These are phyloP conservation scores for Exophiala xenobiotica DNA, from an alignment of 2,329 filamentous ascomycete genomes.

Conservation along the genomic window DNA sequence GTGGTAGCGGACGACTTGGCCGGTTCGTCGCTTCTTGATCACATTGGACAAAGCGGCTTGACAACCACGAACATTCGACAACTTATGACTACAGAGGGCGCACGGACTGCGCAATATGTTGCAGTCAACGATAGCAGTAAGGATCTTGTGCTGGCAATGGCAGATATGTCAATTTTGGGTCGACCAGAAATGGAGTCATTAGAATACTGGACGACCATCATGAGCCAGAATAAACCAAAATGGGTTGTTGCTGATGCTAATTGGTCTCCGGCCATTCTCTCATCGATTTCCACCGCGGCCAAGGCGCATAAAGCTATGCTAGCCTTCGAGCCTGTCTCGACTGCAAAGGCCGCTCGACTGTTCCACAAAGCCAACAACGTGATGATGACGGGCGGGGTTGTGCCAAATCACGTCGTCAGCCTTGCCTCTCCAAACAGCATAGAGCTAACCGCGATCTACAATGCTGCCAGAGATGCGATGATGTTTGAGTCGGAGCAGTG, in stretches of 20 bases:
- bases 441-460: constrained; percentile 78
- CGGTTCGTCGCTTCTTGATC: constrained; percentile 69
- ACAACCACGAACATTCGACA: constrained; percentile 62
- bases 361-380: constrained; percentile 50
- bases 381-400: constrained; percentile 39
- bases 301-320: constrained; percentile 58
- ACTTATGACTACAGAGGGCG: constrained; percentile 51
- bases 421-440: constrained; percentile 79
- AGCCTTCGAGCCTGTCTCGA: constrained; percentile 87
- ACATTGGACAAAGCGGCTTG: constrained; percentile 64
- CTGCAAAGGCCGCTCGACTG: constrained; percentile 69
- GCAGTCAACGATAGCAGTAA: constrained; percentile 82
- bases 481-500: constrained; percentile 70
- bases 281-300: constrained; percentile 65
- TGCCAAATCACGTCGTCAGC: constrained; percentile 67
- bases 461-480: constrained; percentile 62
- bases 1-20: constrained; percentile 77
- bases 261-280: constrained; percentile 68
- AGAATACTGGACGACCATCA: constrained; percentile 61
- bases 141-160: constrained; percentile 87
- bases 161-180: constrained; percentile 85
- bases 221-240: constrained; percentile 60
- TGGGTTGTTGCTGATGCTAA: constrained; percentile 88
- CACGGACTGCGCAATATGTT: constrained; percentile 84
- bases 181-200: constrained; percentile 46